phyloP scores from a whole-genome alignment of 2,329 filamentous ascomycete genomes.

The Calonectria leucothoes region DNA sequence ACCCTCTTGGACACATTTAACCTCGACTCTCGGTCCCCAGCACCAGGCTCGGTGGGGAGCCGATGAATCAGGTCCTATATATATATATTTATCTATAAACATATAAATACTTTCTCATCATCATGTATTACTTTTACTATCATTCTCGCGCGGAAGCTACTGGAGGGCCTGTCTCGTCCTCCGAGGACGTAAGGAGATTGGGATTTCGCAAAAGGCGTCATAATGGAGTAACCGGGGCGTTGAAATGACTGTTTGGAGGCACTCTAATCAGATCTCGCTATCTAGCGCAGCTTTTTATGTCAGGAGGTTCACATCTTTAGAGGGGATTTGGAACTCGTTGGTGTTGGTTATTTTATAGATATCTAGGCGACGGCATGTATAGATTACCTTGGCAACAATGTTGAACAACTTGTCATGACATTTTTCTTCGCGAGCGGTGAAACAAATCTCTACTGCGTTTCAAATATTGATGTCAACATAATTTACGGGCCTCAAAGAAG shows the following conservation, averaged over 20 bases:
- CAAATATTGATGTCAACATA: no score
- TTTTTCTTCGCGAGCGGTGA: neutral
- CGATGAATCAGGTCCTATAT: constrained; percentile 8
- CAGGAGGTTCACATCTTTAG: neutral
- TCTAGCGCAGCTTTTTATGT: neutral
- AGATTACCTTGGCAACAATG: neutral
- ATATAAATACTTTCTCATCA: neutral
- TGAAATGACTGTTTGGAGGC: neutral
- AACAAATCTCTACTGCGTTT: neutral
- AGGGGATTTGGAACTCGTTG: neutral
- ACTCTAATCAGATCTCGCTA: neutral
- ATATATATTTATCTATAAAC: neutral
- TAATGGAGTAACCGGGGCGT: constrained; percentile 10
- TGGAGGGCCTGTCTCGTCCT: neutral
- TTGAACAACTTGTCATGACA: neutral
- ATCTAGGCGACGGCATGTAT: neutral
- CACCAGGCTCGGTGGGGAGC: constrained; percentile 33
- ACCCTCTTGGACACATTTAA: constrained; percentile 46
- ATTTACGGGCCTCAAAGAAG: neutral
- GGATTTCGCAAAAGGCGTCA: constrained; percentile 6
- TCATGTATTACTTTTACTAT: neutral
- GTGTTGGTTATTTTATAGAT: neutral
- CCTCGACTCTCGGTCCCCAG: constrained; percentile 32
- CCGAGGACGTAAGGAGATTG: neutral
- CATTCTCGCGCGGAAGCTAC: neutral